phyloP scores from a whole-genome alignment of 2,329 filamentous ascomycete species.

The Domatiomyces catenatus region DNA sequence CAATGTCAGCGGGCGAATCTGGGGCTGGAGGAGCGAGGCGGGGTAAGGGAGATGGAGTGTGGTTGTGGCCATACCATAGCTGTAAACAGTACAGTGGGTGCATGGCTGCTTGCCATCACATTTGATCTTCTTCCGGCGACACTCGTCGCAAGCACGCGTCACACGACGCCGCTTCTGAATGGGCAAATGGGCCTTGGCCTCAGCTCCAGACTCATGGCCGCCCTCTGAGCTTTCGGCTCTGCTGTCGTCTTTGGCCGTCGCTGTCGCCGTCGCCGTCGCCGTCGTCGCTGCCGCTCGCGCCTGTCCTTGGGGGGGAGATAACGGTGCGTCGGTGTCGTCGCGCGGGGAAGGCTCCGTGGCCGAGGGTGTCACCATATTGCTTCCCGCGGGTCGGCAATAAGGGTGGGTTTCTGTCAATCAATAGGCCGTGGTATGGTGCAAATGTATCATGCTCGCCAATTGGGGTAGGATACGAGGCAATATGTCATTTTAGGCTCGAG shows the following conservation, averaged over 20 bases:
- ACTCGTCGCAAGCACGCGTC: conserved; percentile 69
- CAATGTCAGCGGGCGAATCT: conserved; percentile 2
- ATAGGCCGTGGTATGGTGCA: neutral
- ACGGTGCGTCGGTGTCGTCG: neutral
- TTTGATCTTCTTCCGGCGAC: conserved; percentile 73
- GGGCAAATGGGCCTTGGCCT: conserved; percentile 25
- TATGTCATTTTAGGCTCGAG: neutral
- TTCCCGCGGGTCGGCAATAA: neutral
- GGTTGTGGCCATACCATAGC: conserved; percentile 56
- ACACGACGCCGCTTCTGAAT: conserved; percentile 65
- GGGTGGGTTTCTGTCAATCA: neutral
- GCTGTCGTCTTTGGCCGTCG: neutral
- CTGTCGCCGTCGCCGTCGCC: no score
- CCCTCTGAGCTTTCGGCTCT: neutral
- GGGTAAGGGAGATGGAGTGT: no score
- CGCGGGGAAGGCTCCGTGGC: neutral
- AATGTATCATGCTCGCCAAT: neutral
- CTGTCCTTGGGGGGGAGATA: neutral
- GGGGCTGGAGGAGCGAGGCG: conserved; percentile 1
- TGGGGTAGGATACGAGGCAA: neutral
- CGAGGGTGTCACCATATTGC: neutral
- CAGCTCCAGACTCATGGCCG: neutral
- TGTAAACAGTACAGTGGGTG: conserved; percentile 95
- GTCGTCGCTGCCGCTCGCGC: neutral
- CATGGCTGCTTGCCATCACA: conserved; percentile 57